phyloP scores from a whole-genome alignment of 2,329 filamentous ascomycete species.

The Penicillium sp. region DNA sequence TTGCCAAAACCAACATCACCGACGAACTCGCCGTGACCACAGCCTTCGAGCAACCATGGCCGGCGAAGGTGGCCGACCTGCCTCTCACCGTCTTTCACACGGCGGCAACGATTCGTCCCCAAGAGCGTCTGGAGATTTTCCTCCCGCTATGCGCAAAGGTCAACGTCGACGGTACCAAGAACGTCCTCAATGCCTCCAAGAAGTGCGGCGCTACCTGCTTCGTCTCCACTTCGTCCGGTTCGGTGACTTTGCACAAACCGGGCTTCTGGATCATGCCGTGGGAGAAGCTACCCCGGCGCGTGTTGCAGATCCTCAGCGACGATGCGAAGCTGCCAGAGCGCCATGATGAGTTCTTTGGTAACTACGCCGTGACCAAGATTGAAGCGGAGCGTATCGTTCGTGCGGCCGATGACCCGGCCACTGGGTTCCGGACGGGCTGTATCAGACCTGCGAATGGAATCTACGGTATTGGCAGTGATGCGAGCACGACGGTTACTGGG shows the following conservation, averaged over 20 bases:
- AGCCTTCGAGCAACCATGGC: constrained; percentile 55
- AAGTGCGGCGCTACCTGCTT: constrained; percentile 53
- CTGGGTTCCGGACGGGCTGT: constrained; percentile 54
- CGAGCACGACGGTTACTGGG: constrained; percentile 40
- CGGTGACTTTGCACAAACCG: constrained; percentile 47
- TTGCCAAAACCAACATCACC: constrained; percentile 55
- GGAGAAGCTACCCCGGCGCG: constrained; percentile 42
- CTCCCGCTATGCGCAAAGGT: constrained; percentile 52
- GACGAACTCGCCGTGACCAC: constrained; percentile 46
- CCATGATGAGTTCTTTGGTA: constrained; percentile 48
- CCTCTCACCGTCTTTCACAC: constrained; percentile 62
- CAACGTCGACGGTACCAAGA: constrained; percentile 55
- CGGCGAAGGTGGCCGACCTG: constrained; percentile 40
- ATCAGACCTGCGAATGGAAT: constrained; percentile 58
- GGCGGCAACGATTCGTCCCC: constrained; percentile 56
- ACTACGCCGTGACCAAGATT: constrained; percentile 57
- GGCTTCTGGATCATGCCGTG: constrained; percentile 51
- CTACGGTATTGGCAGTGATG: constrained; percentile 53
- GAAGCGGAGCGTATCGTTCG: constrained; percentile 56
- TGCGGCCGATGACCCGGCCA: constrained; percentile 40
- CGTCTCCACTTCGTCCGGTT: constrained; percentile 57
- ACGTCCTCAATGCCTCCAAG: constrained; percentile 53
- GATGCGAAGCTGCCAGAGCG: constrained; percentile 43
- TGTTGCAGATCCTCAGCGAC: constrained; percentile 52
- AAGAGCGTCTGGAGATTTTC: constrained; percentile 50